Evolutionary conservation across 495 filamentous ascomycete genomes (phyloP).

Genomic region (Aspergillus sclerotioniger): DNA sequence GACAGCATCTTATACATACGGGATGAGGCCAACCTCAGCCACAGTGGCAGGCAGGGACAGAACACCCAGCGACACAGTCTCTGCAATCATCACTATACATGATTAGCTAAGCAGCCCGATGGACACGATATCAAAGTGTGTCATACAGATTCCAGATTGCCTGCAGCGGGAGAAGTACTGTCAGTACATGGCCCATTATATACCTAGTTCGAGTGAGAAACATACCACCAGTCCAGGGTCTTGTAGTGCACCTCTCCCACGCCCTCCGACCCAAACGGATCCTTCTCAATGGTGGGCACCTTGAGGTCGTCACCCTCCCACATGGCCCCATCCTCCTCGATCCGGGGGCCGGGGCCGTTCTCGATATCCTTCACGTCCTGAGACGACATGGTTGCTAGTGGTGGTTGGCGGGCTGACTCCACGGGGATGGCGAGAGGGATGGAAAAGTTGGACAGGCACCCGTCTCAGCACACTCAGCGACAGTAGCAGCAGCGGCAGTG

Average conservation of each 20-base stretch:
- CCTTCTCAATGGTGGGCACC: background rate
- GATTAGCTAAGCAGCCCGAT: background rate
- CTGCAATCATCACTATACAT: background rate
- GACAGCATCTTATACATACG: background rate
- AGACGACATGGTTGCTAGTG: background rate
- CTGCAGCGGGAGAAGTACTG: background rate
- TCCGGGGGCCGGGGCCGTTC: background rate
- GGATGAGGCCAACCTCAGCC: background rate
- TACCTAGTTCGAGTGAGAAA: background rate
- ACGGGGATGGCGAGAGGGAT: background rate
- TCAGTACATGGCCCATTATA: background rate
- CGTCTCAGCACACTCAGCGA: too few species aligned
- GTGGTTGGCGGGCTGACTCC: background rate
- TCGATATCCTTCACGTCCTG: conserved; percentile 1
- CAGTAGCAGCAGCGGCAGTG: too few species aligned
- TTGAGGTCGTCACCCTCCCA: conserved; percentile 2
- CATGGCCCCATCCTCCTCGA: background rate
- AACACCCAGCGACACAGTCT: conserved; percentile 1
- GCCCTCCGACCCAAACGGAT: background rate
- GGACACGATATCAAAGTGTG: background rate
- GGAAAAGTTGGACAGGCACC: background rate
- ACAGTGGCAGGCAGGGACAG: conserved; percentile 1
- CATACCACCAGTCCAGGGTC: conserved; percentile 5
- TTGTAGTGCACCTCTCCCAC: conserved; percentile 5
- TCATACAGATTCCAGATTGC: conserved; percentile 3